phyloP scores from a whole-genome alignment of 2,329 filamentous ascomycete species.

The Pyrenochaeta sp. region DNA sequence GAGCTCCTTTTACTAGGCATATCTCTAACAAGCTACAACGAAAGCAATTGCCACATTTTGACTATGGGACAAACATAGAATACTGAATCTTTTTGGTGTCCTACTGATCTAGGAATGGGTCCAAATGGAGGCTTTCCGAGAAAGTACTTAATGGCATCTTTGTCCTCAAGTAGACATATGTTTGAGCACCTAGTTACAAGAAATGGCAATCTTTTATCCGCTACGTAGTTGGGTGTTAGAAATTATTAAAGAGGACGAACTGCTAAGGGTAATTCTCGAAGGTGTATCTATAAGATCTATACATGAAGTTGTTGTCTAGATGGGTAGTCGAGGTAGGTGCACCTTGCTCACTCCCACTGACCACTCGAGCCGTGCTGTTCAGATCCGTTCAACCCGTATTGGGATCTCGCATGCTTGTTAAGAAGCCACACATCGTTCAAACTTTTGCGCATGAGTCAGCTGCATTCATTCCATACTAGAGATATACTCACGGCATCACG shows the following conservation, averaged over 20 bases:
- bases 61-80: too few relatives aligned
- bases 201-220: too few relatives aligned
- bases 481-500: conserved; percentile 66
- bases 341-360: conserved; percentile 12
- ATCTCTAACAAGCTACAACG: too few relatives aligned
- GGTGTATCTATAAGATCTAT: conserved; percentile 9
- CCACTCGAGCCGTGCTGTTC: conserved; percentile 23
- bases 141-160: too few relatives aligned
- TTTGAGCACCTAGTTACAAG: too few relatives aligned
- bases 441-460: conserved; percentile 49
- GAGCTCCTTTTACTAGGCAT: too few relatives aligned
- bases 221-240: conserved; percentile 16
- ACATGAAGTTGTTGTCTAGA: conserved; percentile 23
- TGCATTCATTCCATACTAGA: not conserved
- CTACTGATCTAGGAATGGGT: too few relatives aligned
- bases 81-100: too few relatives aligned
- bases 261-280: conserved; percentile 5
- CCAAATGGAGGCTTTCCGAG: too few relatives aligned
- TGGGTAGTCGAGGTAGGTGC: conserved; percentile 7
- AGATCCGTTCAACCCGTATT: conserved; percentile 33
- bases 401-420: conserved; percentile 38
- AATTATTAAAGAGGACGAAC: conserved; percentile 6
- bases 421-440: conserved; percentile 75
- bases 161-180: too few relatives aligned
- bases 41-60: too few relatives aligned